These are phyloP conservation scores for Phytopythium chamaehyphon DNA, from an alignment of 352 stramenopile genomes.

Conservation along the genomic window DNA sequence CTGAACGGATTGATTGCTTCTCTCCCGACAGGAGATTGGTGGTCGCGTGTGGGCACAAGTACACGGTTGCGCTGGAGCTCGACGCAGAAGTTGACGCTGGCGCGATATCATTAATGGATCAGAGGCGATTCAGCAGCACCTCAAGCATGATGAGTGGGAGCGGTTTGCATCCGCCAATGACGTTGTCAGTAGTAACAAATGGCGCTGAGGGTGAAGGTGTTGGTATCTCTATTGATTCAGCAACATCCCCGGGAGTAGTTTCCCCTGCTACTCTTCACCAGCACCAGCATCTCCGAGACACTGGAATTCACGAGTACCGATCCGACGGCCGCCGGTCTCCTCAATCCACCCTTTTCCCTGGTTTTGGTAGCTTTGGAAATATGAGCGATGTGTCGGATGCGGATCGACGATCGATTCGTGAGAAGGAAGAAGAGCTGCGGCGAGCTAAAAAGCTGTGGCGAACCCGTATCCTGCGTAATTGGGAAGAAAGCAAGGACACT, in stretches of 20 bases:
- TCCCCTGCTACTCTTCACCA: background rate
- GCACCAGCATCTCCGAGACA: background rate
- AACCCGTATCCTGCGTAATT: constrained; percentile 71
- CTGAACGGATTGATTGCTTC: constrained; percentile 76
- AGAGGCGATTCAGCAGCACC: background rate
- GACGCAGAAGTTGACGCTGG: constrained; percentile 5
- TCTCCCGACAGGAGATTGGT: constrained; percentile 43
- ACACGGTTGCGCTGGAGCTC: constrained; percentile 69
- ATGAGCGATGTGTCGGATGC: background rate
- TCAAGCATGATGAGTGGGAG: background rate
- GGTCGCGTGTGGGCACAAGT: constrained; percentile 78
- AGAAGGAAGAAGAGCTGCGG: constrained; percentile 76
- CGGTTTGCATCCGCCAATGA: background rate
- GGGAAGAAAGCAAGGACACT: constrained; percentile 73
- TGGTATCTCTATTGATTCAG: background rate
- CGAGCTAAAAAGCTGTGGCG: constrained; percentile 83
- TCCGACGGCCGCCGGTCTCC: constrained; percentile 1
- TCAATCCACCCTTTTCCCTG: background rate
- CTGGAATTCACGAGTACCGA: background rate
- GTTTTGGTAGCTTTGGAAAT: too few relatives aligned
- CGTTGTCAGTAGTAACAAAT: constrained; percentile 3
- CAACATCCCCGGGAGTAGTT: background rate
- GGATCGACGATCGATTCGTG: constrained; percentile 32
- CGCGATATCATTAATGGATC: background rate
- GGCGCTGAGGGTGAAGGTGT: background rate